Conservation (phyloP, 2,329 filamentous ascomycete genomes). For the Neoarthrinium moseri region DNA sequence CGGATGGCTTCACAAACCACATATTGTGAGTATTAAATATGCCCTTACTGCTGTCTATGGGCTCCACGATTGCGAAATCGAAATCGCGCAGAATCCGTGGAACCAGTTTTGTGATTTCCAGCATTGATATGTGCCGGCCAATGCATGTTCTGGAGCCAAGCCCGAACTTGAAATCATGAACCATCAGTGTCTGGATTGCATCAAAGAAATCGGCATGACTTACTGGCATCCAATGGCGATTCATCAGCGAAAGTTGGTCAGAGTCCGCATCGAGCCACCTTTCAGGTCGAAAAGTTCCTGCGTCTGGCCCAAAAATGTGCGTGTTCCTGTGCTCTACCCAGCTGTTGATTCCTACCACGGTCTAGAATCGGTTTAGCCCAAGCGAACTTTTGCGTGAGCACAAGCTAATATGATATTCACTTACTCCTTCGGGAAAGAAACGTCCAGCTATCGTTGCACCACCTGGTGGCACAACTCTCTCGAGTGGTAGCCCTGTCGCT, state of each 20-base stretch:
- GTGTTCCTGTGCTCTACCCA: slow-evolving; percentile 34
- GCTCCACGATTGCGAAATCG: slow-evolving; percentile 25
- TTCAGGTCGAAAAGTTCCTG: slow-evolving; percentile 35
- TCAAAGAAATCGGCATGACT: slow-evolving; percentile 5
- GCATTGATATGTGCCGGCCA: slow-evolving; percentile 40
- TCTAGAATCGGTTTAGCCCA: slow-evolving; percentile 11
- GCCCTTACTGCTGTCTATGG: not conserved
- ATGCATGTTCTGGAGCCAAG: slow-evolving; percentile 40
- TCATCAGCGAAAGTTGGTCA: slow-evolving; percentile 22
- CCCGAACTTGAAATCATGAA: slow-evolving; percentile 29
- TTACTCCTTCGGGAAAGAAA: slow-evolving; percentile 22
- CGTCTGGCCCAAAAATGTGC: slow-evolving; percentile 30
- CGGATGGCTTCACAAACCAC: slow-evolving; percentile 4
- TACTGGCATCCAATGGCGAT: slow-evolving; percentile 33
- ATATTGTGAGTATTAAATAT: not conserved
- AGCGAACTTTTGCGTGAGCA: not conserved
- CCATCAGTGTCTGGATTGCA: not conserved
- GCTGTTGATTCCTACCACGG: slow-evolving; percentile 32
- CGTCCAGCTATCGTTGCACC: slow-evolving; percentile 23
- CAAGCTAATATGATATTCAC: not conserved
- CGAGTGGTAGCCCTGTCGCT: slow-evolving; percentile 22
- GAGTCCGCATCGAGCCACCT: slow-evolving; percentile 34
- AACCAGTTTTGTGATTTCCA: slow-evolving; percentile 44
- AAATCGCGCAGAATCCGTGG: slow-evolving; percentile 33
- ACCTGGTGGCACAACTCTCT: slow-evolving; percentile 21